Base-by-base conservation (phyloP, 345 rosid genomes). In the Citrus sp. region DNA sequence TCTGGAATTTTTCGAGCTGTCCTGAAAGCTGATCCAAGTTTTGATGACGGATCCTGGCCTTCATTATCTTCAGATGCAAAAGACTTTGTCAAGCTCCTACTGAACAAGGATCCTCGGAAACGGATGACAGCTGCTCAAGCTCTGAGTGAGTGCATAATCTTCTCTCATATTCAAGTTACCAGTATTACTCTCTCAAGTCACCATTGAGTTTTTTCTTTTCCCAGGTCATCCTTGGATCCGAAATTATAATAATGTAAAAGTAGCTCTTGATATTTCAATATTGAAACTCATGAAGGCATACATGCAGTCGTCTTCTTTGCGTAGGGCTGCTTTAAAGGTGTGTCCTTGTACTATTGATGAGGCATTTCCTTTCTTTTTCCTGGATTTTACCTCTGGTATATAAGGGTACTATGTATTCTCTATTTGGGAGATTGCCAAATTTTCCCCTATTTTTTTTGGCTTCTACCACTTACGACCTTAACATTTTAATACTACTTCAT, bases 51-150 rank as follows among this genome's bases (percentile, higher is more conserved):
- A 63, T 94, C 99, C 62, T 96, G 99, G 99, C 92, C 98, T 77
- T 87, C 92, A 40, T 51, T 94, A 78, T 94, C 99, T 80, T 82
- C 86, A 6, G 97, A 92, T 76, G 98, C 97, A 24, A 94, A 86
- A 83, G 98, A 94, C 83, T 96, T 96, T 82, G 98, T 94, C 42
- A 94, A 88, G 81, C 86, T 92, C 61, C 68, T 96, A 46, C 72
- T 96, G 70, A 89, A 88, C 81, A 96, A 96, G 78, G 99, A 96
- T 76, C 95, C 98, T 13, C 80, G 98, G 61, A 96, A 87, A 83
- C 84, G 99, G 82, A 90, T 92, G 94, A 88, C 98, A 63, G 98
- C 99, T 61, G 94, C 95, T 82, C 98, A 96, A 86, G 99, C 98
- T 75, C 80, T 96, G 72, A 78, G 99, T 96, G 70, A 86, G 98